These are phyloP conservation scores for Acanthochlamys bracteata DNA, from an alignment of 106 monocot species.

Conservation along the genomic window DNA sequence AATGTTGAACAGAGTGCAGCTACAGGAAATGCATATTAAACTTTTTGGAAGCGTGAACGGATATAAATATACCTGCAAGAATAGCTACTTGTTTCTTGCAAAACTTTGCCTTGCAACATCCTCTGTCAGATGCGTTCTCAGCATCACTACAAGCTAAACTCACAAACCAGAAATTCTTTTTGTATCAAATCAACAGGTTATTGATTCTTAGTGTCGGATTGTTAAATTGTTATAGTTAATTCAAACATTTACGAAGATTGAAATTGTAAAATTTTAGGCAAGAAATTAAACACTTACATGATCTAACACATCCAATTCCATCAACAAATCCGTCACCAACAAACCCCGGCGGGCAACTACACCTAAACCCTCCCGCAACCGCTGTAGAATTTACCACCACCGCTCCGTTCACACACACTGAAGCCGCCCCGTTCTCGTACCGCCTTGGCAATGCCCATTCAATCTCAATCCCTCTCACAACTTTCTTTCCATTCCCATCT, in stretches of 20 bases:
- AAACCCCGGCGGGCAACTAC: constrained; percentile 38
- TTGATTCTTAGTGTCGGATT: no score
- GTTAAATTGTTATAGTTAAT: no score
- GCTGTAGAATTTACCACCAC: constrained; percentile 50
- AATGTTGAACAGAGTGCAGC: no score
- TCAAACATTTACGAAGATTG: no score
- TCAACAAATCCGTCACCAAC: constrained; percentile 64
- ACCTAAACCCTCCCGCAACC: constrained; percentile 52
- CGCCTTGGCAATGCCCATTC: constrained; percentile 78
- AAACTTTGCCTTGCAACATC: constrained; percentile 43
- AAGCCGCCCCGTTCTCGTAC: constrained; percentile 15
- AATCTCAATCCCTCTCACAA: constrained; percentile 52
- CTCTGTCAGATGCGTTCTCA: constrained; percentile 13
- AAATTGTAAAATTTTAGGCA: no score
- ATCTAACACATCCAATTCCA: constrained; percentile 69
- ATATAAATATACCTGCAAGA: constrained; percentile 69
- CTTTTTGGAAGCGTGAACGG: no score
- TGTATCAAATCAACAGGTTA: no score
- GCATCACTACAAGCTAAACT: constrained; percentile 40
- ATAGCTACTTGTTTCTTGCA: constrained; percentile 41
- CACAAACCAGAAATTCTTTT: no score
- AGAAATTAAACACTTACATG: no score
- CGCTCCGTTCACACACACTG: constrained; percentile 50
- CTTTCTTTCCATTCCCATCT: background rate
- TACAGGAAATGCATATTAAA: no score